phyloP scores from a whole-genome alignment of 2,329 filamentous ascomycete species.

The Paecilomyces sp. region DNA sequence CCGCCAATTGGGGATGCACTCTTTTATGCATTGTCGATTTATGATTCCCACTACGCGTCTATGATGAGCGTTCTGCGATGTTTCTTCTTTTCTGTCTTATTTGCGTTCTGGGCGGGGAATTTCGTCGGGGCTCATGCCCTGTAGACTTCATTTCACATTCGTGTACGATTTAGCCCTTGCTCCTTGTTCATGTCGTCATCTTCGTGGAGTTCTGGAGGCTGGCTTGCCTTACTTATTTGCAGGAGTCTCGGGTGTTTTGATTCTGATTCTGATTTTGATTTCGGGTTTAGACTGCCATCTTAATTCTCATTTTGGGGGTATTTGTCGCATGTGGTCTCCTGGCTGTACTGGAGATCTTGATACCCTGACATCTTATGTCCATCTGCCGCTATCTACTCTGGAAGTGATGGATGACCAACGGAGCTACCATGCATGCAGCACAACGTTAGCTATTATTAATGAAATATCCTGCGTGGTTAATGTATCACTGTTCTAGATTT shows the following conservation, averaged over 20 bases:
- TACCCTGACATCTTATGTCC: neutral
- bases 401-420: neutral
- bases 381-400: neutral
- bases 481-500: neutral
- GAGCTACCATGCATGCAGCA: neutral
- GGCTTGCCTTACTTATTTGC: neutral
- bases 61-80: neutral
- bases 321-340: neutral
- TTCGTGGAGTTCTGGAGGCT: slow-evolving; percentile 2
- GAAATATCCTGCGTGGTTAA: neutral
- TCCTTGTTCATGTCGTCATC: slow-evolving; percentile 1
- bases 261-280: neutral
- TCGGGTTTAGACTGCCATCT: neutral
- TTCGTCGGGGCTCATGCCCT: neutral
- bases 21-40: neutral
- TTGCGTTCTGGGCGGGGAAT: neutral
- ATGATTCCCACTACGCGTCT: neutral
- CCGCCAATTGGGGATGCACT: neutral
- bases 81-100: neutral
- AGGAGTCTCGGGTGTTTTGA: neutral
- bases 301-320: neutral
- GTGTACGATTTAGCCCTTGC: slow-evolving; percentile 2
- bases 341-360: neutral
- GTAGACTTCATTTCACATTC: neutral
- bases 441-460: neutral